Base-by-base conservation (phyloP, 257 asterid species). In the Plantago major region DNA sequence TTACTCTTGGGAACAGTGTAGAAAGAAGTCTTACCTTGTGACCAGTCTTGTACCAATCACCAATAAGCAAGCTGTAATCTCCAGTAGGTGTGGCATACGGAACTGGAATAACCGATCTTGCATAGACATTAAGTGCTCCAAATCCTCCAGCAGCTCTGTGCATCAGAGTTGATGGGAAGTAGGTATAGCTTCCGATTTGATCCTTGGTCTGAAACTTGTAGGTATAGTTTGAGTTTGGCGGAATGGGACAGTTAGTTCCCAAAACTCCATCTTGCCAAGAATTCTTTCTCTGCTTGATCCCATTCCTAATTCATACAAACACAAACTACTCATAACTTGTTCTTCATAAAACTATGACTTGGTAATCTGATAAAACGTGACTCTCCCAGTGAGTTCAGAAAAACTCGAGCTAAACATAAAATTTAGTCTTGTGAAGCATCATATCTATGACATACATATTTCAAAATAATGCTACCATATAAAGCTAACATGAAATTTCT, bases 191-290 rank as follows among this genome's bases (percentile, higher is more conserved):
- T 37, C 99, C 99, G 50, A 92, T 92, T 68, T 92, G 99, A 77
- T 92, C 99, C 70, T 92, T 92, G 0, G 88, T 73, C 71, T 92
- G 99, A 79, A 92, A 83, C 76, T 81, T 87, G 68, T 92, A 92
- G 0, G 97, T 92, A 81, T 62, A 92, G 28, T 92, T 92, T 11
- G 79, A 18, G 58, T 92, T 89, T 7, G 84, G 90, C 28, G 93
- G 97, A 63, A 89, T 74, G 13, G 99, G 82, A 55, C 99, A 92
- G 45, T 92, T 92, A 16, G 99, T 92, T 61, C 97, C 99, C 68
- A 79, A 45, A 42, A 92, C 99, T 45, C 99, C 99, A 63, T 92
- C 99, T 76, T 92, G 97, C 99, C 99, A 92, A 30, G 94, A 86
- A 66, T 92, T 92, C 86, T 92, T 92, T 65, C 97, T 89, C 75